Base-by-base conservation (phyloP, 129 eudicot genomes). In the Heracleum sosnowskyi region DNA sequence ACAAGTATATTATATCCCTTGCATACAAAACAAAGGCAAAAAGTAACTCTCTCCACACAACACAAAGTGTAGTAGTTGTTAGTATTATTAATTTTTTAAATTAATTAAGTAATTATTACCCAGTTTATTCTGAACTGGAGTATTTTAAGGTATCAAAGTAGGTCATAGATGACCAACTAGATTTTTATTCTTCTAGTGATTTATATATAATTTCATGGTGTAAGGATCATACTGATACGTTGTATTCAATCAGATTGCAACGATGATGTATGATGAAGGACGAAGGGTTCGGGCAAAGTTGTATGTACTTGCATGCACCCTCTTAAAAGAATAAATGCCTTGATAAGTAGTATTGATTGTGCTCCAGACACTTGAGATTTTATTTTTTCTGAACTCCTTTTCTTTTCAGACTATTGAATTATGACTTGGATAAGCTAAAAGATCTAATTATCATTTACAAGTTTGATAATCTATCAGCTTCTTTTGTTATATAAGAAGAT, bases 201-300 rank as follows among this genome's bases (percentile, higher is more conserved):
- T 81, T 24, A 26, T 83, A 79, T 69, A 73, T 47, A 79, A 75
- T 83, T 77, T 72, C 46, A 8, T 70, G 46, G 63, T 83, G 41
- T 49, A 76, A 78, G 87, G 64, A 76, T 84, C 81, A 81, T 84
- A 79, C 91, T 92, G 87, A 92, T 90, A 75, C 77, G 66, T 79
- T 87, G 77, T 89, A 83, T 88, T 87, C 87, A 87, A 84, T 85
- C 96, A 92, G 98, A 87, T 92, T 77, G 90, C 92, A 92, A 85
- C 74, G 93, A 92, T 81, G 96, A 89, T 85, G 91, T 86, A 87
- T 92, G 93, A 92, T 88, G 96, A 86, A 81, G 86, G 55, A 78
- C 77, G 86, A 94, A 85, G 74, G 91, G 88, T 81, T 82, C 85
- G 36, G 76, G 87, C 79, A 76, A 81, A 83, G 86, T 73, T 45